Conservation (phyloP, 140 eudicot species). For the Artemisia princeps region DNA sequence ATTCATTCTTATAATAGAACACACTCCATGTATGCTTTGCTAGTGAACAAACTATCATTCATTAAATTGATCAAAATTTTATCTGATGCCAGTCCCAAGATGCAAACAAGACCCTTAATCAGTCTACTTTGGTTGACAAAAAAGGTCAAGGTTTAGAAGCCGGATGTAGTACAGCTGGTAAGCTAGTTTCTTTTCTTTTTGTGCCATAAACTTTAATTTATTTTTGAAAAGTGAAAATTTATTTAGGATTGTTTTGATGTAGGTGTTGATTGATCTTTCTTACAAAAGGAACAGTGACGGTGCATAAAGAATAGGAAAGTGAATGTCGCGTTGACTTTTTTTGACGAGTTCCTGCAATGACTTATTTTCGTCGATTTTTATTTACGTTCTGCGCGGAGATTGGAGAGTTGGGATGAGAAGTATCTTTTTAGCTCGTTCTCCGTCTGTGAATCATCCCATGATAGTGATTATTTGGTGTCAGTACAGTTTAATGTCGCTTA, state of each 20-base stretch:
- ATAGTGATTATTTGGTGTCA: conserved; percentile 15
- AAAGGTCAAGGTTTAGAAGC: conserved; percentile 33
- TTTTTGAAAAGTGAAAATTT: not conserved
- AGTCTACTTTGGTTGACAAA: conserved; percentile 28
- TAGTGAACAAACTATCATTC: conserved; percentile 6
- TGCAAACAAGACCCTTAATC: conserved; percentile 35
- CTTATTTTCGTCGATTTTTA: conserved; percentile 11
- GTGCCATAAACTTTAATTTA: conserved; percentile 6
- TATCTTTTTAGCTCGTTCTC: not conserved
- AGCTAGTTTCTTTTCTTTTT: conserved; percentile 9
- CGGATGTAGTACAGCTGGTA: conserved; percentile 29
- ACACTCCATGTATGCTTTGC: conserved; percentile 8
- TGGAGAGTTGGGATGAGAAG: conserved; percentile 15
- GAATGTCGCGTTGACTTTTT: conserved; percentile 5
- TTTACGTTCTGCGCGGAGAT: conserved; percentile 1
- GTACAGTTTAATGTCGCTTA: conserved; percentile 20
- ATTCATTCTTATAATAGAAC: not conserved
- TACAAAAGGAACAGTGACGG: conserved; percentile 11
- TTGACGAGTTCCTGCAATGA: conserved; percentile 18
- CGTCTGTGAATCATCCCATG: conserved; percentile 20
- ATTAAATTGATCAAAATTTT: conserved; percentile 1
- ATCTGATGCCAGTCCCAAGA: conserved; percentile 34
- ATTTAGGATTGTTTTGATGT: conserved; percentile 18
- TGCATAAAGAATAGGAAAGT: conserved; percentile 10
- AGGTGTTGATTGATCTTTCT: conserved; percentile 19